Conservation (phyloP, 2,329 filamentous ascomycete genomes). For the Achaetomium macrosporum region DNA sequence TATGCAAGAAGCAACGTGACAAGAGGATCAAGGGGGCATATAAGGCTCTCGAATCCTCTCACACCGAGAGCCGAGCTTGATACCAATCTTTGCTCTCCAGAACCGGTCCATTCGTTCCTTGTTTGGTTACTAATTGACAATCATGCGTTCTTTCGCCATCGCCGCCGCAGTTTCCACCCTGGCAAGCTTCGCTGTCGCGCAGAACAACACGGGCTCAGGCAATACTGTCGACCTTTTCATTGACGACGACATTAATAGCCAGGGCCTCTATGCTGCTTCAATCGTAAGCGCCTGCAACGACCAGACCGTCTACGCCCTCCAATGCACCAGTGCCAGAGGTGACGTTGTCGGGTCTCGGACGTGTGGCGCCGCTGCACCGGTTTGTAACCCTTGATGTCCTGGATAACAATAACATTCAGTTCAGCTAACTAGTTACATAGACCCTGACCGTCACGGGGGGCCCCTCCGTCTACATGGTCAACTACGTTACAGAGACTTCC, state of each 20-base stretch:
- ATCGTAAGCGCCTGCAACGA: slow-evolving; percentile 1
- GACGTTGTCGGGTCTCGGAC: background rate
- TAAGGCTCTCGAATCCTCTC: no score
- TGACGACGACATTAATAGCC: background rate
- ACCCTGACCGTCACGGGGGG: background rate
- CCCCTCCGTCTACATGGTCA: background rate
- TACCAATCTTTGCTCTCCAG: background rate
- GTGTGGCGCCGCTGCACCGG: background rate
- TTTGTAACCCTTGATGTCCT: background rate
- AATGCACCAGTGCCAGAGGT: background rate
- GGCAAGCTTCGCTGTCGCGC: background rate
- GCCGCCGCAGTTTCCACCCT: background rate
- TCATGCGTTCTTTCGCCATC: background rate
- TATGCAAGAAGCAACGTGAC: no score
- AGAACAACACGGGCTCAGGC: background rate
- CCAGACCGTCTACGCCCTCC: slow-evolving; percentile 2
- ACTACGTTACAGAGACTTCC: background rate
- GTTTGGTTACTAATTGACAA: background rate
- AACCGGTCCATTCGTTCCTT: background rate
- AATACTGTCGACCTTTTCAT: background rate
- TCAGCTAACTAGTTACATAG: background rate
- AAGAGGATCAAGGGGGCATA: no score
- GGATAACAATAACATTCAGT: background rate
- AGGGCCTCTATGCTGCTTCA: background rate
- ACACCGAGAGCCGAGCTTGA: background rate